phyloP scores from a whole-genome alignment of 139 green algal genomes.

The Microglena sp. region DNA sequence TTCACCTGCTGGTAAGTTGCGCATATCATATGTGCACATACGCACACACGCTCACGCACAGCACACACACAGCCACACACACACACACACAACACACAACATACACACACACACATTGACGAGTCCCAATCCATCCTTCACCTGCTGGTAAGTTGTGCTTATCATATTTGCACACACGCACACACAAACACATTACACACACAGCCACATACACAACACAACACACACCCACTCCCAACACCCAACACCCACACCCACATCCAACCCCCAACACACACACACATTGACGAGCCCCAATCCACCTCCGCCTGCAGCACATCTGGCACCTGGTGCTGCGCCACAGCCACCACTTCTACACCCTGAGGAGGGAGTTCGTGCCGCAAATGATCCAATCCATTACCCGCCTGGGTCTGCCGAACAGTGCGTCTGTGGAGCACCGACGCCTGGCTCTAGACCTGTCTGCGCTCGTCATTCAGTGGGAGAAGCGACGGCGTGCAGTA shows the following conservation, averaged over 20 bases:
- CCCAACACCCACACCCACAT: too few species aligned
- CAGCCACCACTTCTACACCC: constrained; percentile 72
- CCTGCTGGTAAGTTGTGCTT: too few species aligned
- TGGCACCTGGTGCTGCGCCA: constrained; percentile 89
- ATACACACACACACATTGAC: constrained; percentile 2
- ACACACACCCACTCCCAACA: neutral
- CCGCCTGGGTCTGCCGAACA: constrained; percentile 45
- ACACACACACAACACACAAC: neutral
- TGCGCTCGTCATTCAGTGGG: constrained; percentile 80
- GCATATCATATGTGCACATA: neutral
- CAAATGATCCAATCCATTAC: constrained; percentile 83
- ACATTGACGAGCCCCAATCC: too few species aligned
- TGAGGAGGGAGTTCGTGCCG: constrained; percentile 68
- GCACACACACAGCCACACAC: constrained; percentile 1
- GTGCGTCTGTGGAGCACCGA: constrained; percentile 65
- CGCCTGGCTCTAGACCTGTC: constrained; percentile 84
- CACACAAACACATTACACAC: neutral
- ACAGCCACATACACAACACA: neutral
- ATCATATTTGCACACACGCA: neutral
- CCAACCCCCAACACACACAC: too few species aligned
- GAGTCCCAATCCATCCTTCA: too few species aligned
- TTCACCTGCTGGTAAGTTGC: neutral
- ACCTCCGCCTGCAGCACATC: too few species aligned
- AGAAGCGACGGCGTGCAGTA: too few species aligned
- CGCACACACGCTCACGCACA: neutral